A percentile compares a stretch with the other conserved stretches of the same genome.
Evolutionary conservation across 2,329 filamentous ascomycete species (phyloP).

Genomic region (Neonectria hederae): DNA sequence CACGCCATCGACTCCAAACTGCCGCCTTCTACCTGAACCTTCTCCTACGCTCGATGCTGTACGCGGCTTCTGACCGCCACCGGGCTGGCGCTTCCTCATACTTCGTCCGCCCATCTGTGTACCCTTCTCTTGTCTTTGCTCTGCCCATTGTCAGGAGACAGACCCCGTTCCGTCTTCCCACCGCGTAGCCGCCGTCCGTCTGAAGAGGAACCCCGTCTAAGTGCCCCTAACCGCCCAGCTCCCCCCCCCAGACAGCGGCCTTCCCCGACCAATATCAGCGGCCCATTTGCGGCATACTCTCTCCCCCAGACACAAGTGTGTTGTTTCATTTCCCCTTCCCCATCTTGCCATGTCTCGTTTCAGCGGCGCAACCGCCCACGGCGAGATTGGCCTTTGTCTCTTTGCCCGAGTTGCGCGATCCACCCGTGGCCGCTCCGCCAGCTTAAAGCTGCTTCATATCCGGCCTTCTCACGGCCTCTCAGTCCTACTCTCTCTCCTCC

Average conservation of each 20-base stretch:
- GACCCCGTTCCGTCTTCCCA: neutral
- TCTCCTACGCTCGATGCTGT: neutral
- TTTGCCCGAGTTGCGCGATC: slow-evolving; percentile 32
- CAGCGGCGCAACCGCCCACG: slow-evolving; percentile 42
- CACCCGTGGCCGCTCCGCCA: slow-evolving; percentile 34
- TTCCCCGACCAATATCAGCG: slow-evolving; percentile 61
- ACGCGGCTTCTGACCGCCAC: slow-evolving; percentile 3
- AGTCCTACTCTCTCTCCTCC: slow-evolving; percentile 36
- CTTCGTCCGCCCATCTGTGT: slow-evolving; percentile 25
- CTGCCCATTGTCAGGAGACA: slow-evolving; percentile 20
- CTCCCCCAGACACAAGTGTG: slow-evolving; percentile 59
- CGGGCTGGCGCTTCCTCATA: slow-evolving; percentile 40
- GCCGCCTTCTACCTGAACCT: neutral
- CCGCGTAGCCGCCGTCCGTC: slow-evolving; percentile 36
- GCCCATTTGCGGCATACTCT: slow-evolving; percentile 51
- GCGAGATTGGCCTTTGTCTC: slow-evolving; percentile 43
- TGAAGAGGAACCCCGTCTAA: neutral
- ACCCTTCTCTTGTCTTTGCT: slow-evolving; percentile 7
- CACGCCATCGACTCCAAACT: neutral
- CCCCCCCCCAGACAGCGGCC: slow-evolving; percentile 57
- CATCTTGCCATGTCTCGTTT: slow-evolving; percentile 40
- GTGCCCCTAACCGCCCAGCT: slow-evolving; percentile 39
- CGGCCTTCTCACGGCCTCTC: slow-evolving; percentile 37
- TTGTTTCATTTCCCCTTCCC: slow-evolving; percentile 60
- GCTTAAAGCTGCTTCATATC: slow-evolving; percentile 47